Base-by-base conservation (phyloP, 2,329 filamentous ascomycete genomes). In the Diplodia seriata region DNA sequence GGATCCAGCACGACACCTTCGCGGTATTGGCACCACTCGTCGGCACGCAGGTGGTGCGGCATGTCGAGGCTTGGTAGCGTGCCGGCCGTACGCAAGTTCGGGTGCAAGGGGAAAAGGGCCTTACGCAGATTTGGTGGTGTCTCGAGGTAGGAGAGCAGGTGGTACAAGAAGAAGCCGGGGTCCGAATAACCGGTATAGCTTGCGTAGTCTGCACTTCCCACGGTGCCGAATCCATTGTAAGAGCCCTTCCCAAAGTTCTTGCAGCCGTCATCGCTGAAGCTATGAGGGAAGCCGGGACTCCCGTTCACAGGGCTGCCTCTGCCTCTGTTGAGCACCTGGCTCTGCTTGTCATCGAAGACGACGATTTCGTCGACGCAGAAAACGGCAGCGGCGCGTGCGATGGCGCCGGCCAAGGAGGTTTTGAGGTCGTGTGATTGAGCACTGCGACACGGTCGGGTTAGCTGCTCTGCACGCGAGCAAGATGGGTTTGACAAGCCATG, bases 351-450 rank as follows among this genome's bases (percentile, higher is more conserved):
- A 75, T 94, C 89, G 77, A 91, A 97, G 66, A 97, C 82, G 62
- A 97, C 85, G 36, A 96, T 85, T 80, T 97, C 93, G 76, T 97
- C 93, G 72, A 97, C 86, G 74, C 87, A 90, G 80, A 95, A 96
- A 70, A 96, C 90, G 70, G 91, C 90, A 63, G 93, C 85, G 40
- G 92, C 91, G 65, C 93, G 91, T 6, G 92, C 92, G 65, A 97
- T 89, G 71, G 90, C 89, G 8, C 90, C 91, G 1, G 89, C 90
- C 57, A 91, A 84, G 57, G 86, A 85, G 43, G 90, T 92, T 76
- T 92, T 90, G 75, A 92, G 89, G 69, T 96, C 92, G 70, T 90
- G 87, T 11, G 89, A 91, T 68, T 87, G 83, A 47, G 89, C 88
- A 76, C 91, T 62, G 57, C 43, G 43, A 29, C 26, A 36, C 38